A percentile compares a stretch with the other conserved stretches of the same genome.
These are phyloP conservation scores for Cercophora samala DNA, from an alignment of 495 filamentous ascomycete species.

Conservation along the genomic window DNA sequence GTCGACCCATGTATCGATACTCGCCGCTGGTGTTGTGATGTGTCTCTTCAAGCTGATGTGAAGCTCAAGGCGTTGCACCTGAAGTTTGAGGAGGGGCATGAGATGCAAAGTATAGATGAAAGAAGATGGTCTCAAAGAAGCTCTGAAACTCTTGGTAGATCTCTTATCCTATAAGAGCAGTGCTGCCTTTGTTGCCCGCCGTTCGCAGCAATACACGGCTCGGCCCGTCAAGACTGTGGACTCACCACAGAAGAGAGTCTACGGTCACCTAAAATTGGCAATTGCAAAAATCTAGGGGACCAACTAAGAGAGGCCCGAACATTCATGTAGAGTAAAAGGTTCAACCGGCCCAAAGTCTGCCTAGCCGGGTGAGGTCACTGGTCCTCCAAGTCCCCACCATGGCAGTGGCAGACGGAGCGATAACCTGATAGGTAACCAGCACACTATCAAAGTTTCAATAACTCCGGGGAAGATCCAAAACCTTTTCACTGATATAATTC, in stretches of 20 bases:
- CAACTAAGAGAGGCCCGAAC: too few relatives aligned
- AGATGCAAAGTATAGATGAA: neutral
- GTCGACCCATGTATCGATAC: neutral
- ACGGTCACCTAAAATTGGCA: too few relatives aligned
- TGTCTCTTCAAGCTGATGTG: neutral
- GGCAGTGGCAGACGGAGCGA: neutral
- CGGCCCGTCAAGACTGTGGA: neutral
- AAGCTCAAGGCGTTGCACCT: neutral
- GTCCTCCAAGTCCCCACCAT: neutral
- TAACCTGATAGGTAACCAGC: neutral
- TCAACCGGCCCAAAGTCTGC: neutral
- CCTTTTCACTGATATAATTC: slow-evolving; percentile 75
- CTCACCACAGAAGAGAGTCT: too few relatives aligned
- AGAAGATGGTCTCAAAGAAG: neutral
- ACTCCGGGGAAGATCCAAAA: slow-evolving; percentile 54
- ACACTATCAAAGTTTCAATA: slow-evolving; percentile 34
- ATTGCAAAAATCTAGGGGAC: neutral
- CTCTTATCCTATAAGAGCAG: neutral
- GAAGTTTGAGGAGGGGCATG: neutral
- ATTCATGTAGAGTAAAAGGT: neutral
- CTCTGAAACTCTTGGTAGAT: neutral
- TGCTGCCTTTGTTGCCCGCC: neutral
- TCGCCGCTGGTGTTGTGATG: neutral
- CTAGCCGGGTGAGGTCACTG: slow-evolving; percentile 1
- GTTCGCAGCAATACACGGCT: neutral